Base-by-base conservation (phyloP, 192 early-diverging fungal species). In the Umbelopsis ramanniana region DNA sequence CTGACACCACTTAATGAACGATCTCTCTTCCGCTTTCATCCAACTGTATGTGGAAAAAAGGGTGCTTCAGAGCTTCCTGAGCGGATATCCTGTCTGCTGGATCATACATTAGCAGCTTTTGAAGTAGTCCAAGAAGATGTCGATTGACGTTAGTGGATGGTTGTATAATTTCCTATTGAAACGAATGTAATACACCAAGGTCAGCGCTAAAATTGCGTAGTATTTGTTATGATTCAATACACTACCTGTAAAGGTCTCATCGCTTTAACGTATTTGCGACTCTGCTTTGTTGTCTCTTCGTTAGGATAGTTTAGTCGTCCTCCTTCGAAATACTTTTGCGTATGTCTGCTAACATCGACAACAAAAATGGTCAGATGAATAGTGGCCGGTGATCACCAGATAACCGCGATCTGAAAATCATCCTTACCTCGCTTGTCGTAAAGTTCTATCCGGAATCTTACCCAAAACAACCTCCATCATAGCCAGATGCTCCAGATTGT, bases 391-490 rank as follows among this genome's bases (percentile, higher is more conserved):
- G 0, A 12, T 43, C 40, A 11, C 40, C 40, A 12, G 40, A 12
- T 43, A 43, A 43, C 40, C 1, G 40, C 11, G 6, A 43, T 7
- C 11, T 2, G 11, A 43, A 43, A 43, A 11, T 43, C 40, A 43
- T 40, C 37, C 2, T 70, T 80, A 84, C 80, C 68, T 72, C 5
- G 87, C 82, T 17, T 77, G 69, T 22, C 83, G 81, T 14, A 92
- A 83, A 45, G 96, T 85, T 53, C 86, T 76, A 0, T 82, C 75
- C 2, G 96, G 94, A 29, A 96, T 85, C 37, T 77, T 79, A 4
- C 97, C 97, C 22, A 98, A 81, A 0, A 96, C 91, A 0, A 84
- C 79, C 77, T 99, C 91, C 96, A 99, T 99, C 94, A 99, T 95
- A 14, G 93, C 93, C 72, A 99, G 80, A 80, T 99, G 97, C 76